Evolutionary conservation across 2,329 filamentous ascomycete genomes (phyloP), one percentile per base, ranked within the genome.

Genomic region (Ophiostoma angusticollis): DNA sequence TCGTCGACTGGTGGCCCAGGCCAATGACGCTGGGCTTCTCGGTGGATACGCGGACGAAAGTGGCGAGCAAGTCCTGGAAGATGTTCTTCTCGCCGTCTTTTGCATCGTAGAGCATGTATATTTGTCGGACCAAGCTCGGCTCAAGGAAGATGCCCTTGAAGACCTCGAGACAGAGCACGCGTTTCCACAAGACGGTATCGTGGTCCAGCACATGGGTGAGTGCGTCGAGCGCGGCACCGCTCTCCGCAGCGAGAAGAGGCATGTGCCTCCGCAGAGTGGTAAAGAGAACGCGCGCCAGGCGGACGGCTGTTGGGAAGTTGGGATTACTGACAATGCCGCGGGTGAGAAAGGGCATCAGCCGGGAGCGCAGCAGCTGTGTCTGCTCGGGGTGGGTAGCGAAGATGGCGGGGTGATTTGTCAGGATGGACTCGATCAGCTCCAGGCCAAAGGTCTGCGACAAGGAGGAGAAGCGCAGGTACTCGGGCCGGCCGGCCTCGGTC

Each of bases 11-110:
- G 45, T 84, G 79, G 5, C 87, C 80, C 3, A 96, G 72, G 0
- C 91, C 91, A 45, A 98, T 96, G 19, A 93, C 68, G 0, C 74
- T 65, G 1, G 91, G 91, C 52, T 86, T 94, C 54, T 98, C 91
- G 0, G 86, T 86, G 39, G 89, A 89, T 8, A 96, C 65, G 12
- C 86, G 77, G n/a, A 96, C 91, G 53, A 98, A 87, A 0, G 82
- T 80, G 9, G 84, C 83, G 45, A 91, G 80, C 44, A 95, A 68
- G 41, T 86, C 81, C 50, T 83, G 80, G 17, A 98, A 63, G 16
- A 96, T 74, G 36, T 79, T 68, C 50, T 80, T 89, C 50, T 80
- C 75, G 4, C 74, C 78, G 31, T 84, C 68, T 36, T 74, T 64
- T 12, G 73, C 71, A 54, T 98, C 89, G 49, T 85, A 96, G 13